These are phyloP conservation scores for Sporothrix schenckii DNA, from an alignment of 2,329 filamentous ascomycete species.

Conservation along the genomic window DNA sequence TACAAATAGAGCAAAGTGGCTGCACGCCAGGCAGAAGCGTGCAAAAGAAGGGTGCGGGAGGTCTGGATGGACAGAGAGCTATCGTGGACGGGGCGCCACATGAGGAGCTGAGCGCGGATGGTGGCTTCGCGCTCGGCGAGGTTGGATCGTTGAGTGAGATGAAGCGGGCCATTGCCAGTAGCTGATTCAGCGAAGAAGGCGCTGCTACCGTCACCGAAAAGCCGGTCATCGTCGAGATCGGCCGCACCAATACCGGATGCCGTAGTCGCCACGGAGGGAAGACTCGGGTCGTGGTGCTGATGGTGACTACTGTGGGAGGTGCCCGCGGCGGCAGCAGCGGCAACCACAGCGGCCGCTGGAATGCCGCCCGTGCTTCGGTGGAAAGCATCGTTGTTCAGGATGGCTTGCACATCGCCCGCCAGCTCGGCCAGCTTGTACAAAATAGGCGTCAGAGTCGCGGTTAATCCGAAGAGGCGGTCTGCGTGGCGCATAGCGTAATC, in stretches of 20 bases:
- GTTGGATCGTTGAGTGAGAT: conserved; percentile 25
- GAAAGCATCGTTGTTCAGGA: conserved; percentile 5
- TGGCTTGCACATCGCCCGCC: conserved; percentile 34
- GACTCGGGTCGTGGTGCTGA: conserved; percentile 7
- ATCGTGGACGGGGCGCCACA: conserved; percentile 35
- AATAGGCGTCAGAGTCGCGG: conserved; percentile 31
- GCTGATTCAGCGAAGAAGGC: conserved; percentile 22
- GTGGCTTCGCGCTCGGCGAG: conserved; percentile 31
- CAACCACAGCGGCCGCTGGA: background rate
- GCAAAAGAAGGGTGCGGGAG: conserved; percentile 32
- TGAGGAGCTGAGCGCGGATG: conserved; percentile 32
- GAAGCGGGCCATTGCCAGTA: conserved; percentile 9
- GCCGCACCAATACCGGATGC: background rate
- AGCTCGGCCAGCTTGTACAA: conserved; percentile 32
- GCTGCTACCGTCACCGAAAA: conserved; percentile 12
- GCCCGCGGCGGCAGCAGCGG: background rate
- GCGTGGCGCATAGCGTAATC: conserved; percentile 32
- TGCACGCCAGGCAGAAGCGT: conserved; percentile 34
- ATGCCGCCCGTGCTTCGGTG: background rate
- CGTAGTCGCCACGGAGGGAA: conserved; percentile 4
- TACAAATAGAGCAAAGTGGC: conserved; percentile 34
- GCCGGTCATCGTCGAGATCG: conserved; percentile 1
- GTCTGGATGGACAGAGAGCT: conserved; percentile 29
- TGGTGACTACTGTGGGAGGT: background rate
- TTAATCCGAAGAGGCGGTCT: conserved; percentile 34